phyloP scores from a whole-genome alignment of 768 basidiomycete genomes.

The Lentinula aciculospora region DNA sequence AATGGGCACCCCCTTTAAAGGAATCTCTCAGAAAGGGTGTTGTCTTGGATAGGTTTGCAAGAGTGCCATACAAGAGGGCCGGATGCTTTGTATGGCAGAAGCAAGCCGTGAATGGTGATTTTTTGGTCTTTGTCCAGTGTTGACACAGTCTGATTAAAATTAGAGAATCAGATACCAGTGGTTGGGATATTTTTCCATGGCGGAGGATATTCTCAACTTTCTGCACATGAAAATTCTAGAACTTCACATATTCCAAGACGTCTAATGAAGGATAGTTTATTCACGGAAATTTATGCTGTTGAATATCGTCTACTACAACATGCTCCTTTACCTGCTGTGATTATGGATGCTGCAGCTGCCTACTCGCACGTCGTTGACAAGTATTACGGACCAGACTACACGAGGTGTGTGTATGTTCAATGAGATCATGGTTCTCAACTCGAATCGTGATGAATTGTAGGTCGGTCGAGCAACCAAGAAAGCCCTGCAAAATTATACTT shows the following conservation, averaged over 20 bases:
- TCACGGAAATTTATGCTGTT: conserved; percentile 35
- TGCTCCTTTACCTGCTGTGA: conserved; percentile 46
- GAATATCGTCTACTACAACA: conserved; percentile 50
- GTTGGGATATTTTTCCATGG: conserved; percentile 51
- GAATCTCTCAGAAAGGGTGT: conserved; percentile 35
- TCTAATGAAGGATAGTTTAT: conserved; percentile 26
- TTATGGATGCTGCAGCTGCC: conserved; percentile 47
- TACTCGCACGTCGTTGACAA: conserved; percentile 39
- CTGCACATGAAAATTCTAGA: conserved; percentile 41
- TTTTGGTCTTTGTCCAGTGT: background rate
- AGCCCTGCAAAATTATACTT: conserved; percentile 33
- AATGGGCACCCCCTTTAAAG: conserved; percentile 41
- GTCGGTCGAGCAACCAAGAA: background rate
- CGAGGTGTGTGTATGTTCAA: background rate
- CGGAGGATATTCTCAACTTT: conserved; percentile 55
- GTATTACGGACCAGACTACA: conserved; percentile 12
- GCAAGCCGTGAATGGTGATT: conserved; percentile 11
- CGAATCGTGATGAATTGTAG: background rate
- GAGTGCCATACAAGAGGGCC: conserved; percentile 33
- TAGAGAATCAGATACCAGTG: conserved; percentile 22
- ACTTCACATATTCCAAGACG: conserved; percentile 45
- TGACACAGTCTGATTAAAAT: conserved; percentile 18
- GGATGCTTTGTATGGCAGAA: conserved; percentile 47
- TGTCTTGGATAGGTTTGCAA: conserved; percentile 24
- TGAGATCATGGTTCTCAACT: background rate